Evolutionary conservation across 345 rosid species (phyloP), one percentile per base, ranked within the genome.

Genomic region (Eucalyptus pauciflora): DNA sequence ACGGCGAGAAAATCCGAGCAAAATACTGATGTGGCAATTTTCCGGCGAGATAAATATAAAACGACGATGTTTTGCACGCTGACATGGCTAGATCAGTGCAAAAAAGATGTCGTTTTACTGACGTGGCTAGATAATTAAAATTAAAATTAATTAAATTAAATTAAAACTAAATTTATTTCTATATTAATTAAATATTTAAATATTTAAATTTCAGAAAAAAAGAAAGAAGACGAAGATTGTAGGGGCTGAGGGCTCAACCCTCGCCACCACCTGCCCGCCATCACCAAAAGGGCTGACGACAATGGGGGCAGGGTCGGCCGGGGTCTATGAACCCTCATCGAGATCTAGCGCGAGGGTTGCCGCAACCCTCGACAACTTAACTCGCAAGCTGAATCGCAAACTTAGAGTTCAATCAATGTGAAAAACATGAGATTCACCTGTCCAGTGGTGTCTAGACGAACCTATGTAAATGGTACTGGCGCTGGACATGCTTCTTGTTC

Each of bases 231-330:
- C 10, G 1, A 7, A 52, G 10, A 52, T 52, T 52, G 58, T 18
- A 52, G 58, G 10, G 58, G 4, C 4, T 2, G 6, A 50, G 51
- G 7, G 10, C 50, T 50, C 16, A 50, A 50, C 16, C 6, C 16
- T 50, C 2, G 2, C 58, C 25, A 20, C 1, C 1, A 10, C 24
- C 5, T 18, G 10, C 58, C 5, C 1, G 9, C 10, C 5, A 0
- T 52, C 58, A 18, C 25, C 5, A 20, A 0, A 20, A 18, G 1
- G 2, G 58, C 0, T 3, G 1, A 7, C 0, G 25, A 18, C 1
- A 20, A 10, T 52, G 25, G 10, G 25, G 15, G 25, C 0, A 52
- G 4, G 58, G 58, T 52, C 0, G 4, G 3, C 20, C 10, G 10
- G 2, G 25, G 10, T 52, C 56, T 17, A 52, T 1, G 0, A 52